Evolutionary conservation across 2,329 filamentous ascomycete species (phyloP).

Genomic region (Epichloe bromicola): DNA sequence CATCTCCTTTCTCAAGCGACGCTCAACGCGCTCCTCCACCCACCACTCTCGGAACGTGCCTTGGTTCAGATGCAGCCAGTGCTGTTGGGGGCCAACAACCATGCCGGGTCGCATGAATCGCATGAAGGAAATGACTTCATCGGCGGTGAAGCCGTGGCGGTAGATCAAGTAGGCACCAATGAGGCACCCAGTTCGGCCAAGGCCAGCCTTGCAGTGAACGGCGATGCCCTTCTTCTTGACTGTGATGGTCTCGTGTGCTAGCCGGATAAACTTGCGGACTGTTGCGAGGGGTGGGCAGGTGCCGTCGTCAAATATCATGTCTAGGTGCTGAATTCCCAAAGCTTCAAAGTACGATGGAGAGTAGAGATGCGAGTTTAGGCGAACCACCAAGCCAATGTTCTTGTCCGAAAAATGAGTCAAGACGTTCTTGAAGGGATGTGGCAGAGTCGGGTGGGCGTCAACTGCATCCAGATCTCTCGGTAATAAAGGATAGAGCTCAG

Average conservation of each 20-base stretch:
- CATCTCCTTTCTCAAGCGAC: constrained; percentile 47
- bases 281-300: constrained; percentile 81
- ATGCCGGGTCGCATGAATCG: constrained; percentile 97
- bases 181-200: constrained; percentile 87
- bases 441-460: constrained; percentile 55
- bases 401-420: constrained; percentile 76
- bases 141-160: constrained; percentile 90
- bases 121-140: constrained; percentile 97
- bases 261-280: constrained; percentile 88
- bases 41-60: constrained; percentile 98
- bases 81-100: constrained; percentile 97
- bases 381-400: constrained; percentile 85
- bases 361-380: constrained; percentile 91
- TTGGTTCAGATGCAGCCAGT: constrained; percentile 97
- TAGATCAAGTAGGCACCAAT: constrained; percentile 98
- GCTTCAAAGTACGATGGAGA: constrained; percentile 95
- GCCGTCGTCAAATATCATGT: constrained; percentile 99
- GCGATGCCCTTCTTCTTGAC: constrained; percentile 86
- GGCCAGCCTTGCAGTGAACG: constrained; percentile 95
- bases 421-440: constrained; percentile 90
- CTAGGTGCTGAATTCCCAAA: constrained; percentile 84
- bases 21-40: constrained; percentile 76
- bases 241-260: constrained; percentile 90
- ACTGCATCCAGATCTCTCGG: constrained; percentile 67
- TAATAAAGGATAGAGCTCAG: constrained; percentile 60